Evolutionary conservation across 2,329 filamentous ascomycete genomes (phyloP), one percentile per base, ranked within the genome.

Genomic region (Aspergillus sp.): DNA sequence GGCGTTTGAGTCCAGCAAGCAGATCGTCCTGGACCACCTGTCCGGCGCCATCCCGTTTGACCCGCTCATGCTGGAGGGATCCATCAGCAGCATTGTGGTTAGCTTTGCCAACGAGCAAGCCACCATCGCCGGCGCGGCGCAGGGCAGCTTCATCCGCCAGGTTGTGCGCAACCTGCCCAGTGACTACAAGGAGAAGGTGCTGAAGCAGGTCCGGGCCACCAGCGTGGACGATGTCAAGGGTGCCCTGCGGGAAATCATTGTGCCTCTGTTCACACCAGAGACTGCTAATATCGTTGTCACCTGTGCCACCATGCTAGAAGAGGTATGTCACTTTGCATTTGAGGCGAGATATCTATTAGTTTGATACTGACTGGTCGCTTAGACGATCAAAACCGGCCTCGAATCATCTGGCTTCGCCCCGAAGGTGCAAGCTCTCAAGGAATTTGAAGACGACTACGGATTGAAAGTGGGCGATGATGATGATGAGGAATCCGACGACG

Each of bases 361-460:
- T 50, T 52, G 57, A 58, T 62, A 49, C 58, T 52, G 31, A 60
- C 59, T 54, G 14, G 45, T 59, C 38, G 50, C 54, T 40, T 62
- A 96, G 91, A 82, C 81, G 54, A 84, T 96, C 61, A 83, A 88
- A 63, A 86, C 86, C 60, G 86, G 88, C 2, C 89, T 97, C 63
- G 81, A 84, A 60, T 78, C 76, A 1, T 86, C 85, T 52, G 91
- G 91, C 0, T 99, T 96, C 77, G 87, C 86, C 69, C 87, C 88
- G 0, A 82, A 89, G 66, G 81, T 89, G 36, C 86, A 87, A 66
- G 79, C 87, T 23, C 78, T 97, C 46, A 84, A 86, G 40, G 82
- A 88, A 63, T 97, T 96, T 71, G 85, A 95, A 70, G 90, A 97
- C 58, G 89, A 91, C 64, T 97, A 97, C 68, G 93, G 93, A 0